Conservation (phyloP, 2,329 filamentous ascomycete species). For the Fusarium incarnatum region DNA sequence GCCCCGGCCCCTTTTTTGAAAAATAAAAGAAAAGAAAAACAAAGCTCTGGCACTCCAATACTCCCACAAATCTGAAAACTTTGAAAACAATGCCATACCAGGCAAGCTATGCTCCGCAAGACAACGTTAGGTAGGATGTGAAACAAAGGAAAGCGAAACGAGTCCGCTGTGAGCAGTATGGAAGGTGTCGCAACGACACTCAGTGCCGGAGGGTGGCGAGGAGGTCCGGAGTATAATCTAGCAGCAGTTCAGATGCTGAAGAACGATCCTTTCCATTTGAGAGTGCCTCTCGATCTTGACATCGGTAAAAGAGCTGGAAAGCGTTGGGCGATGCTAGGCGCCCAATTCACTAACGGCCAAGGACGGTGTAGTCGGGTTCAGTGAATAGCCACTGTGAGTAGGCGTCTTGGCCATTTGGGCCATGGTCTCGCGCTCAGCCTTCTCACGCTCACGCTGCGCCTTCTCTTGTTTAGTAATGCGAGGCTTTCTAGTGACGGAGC, state of each 20-base stretch:
- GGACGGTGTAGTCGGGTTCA: constrained; percentile 54
- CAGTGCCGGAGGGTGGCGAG: neutral
- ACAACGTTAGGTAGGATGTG: constrained; percentile 19
- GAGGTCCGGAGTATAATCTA: neutral
- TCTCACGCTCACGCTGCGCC: constrained; percentile 83
- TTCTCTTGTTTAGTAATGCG: constrained; percentile 89
- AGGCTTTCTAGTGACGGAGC: constrained; percentile 80
- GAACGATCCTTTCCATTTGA: neutral
- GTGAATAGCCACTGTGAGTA: constrained; percentile 51
- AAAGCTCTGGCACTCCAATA: constrained; percentile 41
- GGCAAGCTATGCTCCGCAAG: constrained; percentile 34
- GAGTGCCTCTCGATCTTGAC: neutral
- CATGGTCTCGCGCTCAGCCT: constrained; percentile 75
- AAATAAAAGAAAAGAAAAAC: constrained; percentile 4
- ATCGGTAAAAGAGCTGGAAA: neutral
- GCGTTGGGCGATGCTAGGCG: constrained; percentile 37
- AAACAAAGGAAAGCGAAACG: constrained; percentile 24
- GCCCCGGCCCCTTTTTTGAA: constrained; percentile 14
- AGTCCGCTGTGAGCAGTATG: neutral
- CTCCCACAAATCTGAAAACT: constrained; percentile 32
- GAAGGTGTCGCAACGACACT: neutral
- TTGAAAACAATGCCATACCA: constrained; percentile 30
- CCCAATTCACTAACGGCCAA: constrained; percentile 54
- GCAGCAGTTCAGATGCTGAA: neutral
- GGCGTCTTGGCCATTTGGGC: constrained; percentile 56